Conservation (phyloP, 306 rosid genomes). For the Sindora glabra region DNA sequence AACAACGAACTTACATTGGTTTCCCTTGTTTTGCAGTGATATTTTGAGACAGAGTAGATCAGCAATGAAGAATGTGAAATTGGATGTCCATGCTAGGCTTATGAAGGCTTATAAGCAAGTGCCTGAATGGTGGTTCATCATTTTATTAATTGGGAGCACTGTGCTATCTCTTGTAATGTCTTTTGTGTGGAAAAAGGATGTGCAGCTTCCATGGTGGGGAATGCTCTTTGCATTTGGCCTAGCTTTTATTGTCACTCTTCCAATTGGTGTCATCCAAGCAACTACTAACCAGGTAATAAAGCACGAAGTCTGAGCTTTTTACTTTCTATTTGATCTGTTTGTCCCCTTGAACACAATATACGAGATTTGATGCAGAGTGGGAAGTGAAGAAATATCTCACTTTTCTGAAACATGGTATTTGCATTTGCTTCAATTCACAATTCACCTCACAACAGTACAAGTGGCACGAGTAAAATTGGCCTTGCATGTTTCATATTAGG, state of each 20-base stretch:
- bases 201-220: conserved; percentile 99
- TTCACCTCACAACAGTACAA: no score
- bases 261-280: conserved; percentile 98
- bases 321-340: neutral
- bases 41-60: conserved; percentile 75
- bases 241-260: conserved; percentile 89
- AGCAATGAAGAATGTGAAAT: conserved; percentile 53
- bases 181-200: conserved; percentile 71
- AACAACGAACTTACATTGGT: neutral
- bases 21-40: conserved; percentile 37
- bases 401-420: no score
- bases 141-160: conserved; percentile 57
- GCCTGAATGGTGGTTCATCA: conserved; percentile 95
- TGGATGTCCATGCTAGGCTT: conserved; percentile 79
- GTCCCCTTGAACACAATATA: neutral
- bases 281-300: conserved; percentile 84
- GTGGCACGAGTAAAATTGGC: no score
- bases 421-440: no score
- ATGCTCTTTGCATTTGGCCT: conserved; percentile 85
- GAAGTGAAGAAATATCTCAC: neutral
- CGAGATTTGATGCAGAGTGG: conserved; percentile 1
- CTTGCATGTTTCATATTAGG: no score
- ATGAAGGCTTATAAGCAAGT: conserved; percentile 85
- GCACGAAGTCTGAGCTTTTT: neutral
- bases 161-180: conserved; percentile 56